A percentile compares a stretch with the other conserved stretches of the same genome.
phyloP scores from a whole-genome alignment of 495 filamentous ascomycete species.

The Viridothelium virens region DNA sequence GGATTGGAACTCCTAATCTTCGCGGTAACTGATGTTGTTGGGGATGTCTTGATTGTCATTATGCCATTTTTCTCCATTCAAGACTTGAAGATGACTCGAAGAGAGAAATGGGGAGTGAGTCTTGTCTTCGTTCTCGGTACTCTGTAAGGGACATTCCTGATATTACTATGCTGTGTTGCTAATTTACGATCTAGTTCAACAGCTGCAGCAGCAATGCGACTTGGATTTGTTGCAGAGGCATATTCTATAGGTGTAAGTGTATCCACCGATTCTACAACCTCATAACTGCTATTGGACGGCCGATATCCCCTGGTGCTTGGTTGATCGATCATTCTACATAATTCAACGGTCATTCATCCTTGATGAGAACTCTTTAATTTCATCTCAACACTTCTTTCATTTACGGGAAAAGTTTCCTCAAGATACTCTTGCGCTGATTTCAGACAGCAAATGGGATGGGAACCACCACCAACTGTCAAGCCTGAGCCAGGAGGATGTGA shows the following conservation, averaged over 20 bases:
- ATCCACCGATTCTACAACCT: neutral
- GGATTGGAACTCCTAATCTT: slow-evolving; percentile 3
- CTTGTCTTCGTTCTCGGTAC: neutral
- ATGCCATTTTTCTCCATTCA: slow-evolving; percentile 8
- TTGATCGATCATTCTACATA: too few species aligned
- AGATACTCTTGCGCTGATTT: neutral
- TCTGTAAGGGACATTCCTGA: neutral
- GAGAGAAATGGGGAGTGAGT: slow-evolving; percentile 6
- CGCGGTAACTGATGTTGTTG: neutral
- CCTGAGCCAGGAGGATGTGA: neutral
- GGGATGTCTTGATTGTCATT: neutral
- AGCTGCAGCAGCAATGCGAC: neutral
- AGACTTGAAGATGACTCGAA: neutral
- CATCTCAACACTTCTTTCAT: neutral
- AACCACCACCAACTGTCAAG: neutral
- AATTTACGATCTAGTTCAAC: neutral
- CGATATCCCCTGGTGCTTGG: neutral
- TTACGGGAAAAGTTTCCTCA: neutral
- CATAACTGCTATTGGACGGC: neutral
- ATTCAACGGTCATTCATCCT: too few species aligned
- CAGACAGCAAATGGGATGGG: slow-evolving; percentile 2
- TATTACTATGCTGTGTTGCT: neutral
- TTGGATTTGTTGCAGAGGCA: slow-evolving; percentile 1
- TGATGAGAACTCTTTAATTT: too few species aligned
- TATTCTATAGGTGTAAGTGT: slow-evolving; percentile 6